phyloP scores from a whole-genome alignment of 495 filamentous ascomycete species.

The Aspergillus haitiensis region DNA sequence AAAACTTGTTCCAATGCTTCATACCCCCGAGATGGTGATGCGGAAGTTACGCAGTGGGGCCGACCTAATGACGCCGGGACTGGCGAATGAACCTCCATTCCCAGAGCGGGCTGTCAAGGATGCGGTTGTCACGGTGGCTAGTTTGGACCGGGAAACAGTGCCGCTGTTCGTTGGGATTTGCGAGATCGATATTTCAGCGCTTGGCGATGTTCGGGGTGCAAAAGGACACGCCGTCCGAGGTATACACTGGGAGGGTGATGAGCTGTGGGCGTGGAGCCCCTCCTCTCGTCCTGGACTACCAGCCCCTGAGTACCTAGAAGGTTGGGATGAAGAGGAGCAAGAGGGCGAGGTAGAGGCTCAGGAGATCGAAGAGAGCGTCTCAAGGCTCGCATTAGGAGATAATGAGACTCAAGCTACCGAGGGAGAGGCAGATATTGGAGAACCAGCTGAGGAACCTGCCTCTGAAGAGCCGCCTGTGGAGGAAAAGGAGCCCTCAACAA shows the following conservation, averaged over 20 bases:
- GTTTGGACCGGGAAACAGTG: conserved; percentile 58
- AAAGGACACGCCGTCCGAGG: conserved; percentile 69
- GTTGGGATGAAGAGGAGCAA: conserved; percentile 41
- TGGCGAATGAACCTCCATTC: conserved; percentile 70
- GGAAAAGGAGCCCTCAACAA: conserved; percentile 54
- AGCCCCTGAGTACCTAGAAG: conserved; percentile 51
- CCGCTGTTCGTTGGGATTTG: conserved; percentile 66
- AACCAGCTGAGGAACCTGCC: conserved; percentile 22
- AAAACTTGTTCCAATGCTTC: conserved; percentile 59
- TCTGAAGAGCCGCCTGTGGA: conserved; percentile 30
- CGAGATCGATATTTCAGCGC: conserved; percentile 61
- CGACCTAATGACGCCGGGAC: conserved; percentile 73
- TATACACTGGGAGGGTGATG: conserved; percentile 73
- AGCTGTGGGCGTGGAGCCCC: conserved; percentile 66
- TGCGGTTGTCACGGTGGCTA: conserved; percentile 66
- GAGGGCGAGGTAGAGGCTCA: conserved; percentile 34
- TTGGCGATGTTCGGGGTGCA: conserved; percentile 59
- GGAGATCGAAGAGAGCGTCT: conserved; percentile 42
- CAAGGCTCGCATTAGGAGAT: conserved; percentile 43
- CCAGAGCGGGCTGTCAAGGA: conserved; percentile 60
- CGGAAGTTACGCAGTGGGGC: conserved; percentile 64
- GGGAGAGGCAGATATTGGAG: conserved; percentile 30
- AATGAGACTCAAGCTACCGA: conserved; percentile 31
- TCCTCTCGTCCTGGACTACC: conserved; percentile 53
- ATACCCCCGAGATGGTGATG: conserved; percentile 63